Base-by-base conservation (phyloP, 2,329 filamentous ascomycete genomes). In the Nectriaceae sp. region DNA sequence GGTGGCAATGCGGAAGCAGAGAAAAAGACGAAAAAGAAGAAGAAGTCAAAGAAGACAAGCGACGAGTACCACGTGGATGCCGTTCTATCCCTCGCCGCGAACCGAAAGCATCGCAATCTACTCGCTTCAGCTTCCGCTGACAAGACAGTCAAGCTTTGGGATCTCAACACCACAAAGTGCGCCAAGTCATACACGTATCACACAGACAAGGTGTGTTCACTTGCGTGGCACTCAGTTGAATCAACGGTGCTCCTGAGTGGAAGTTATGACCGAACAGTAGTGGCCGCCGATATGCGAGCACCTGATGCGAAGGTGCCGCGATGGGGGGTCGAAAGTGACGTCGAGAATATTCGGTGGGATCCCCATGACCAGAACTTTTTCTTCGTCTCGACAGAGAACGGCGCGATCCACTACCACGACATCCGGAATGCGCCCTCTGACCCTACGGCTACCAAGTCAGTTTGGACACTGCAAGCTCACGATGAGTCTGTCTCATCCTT, bases 71-170 rank as follows among this genome's bases (percentile, higher is more conserved):
- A 99, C 70, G 90, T 97, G 49, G 94, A 97, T 69, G 89, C 94
- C 1, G 88, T 99, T 21, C 82, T 99, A 37, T 88, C 93, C 4
- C 84, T 99, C 37, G 88, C 94, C 3, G 90, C 91, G 42, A 99
- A 99, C 76, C 82, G 92, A 63, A 87, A 92, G 65, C 93, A 99
- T 74, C 86, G 92, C 55, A 97, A 97, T 69, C 80, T 99, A 49
- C 83, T 99, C 39, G 94, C 94, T 11, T 97, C 93, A 1, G 90
- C 89, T 2, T 99, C 94, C 1, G 94, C 94, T 18, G 94, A 99
- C 75, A 91, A 92, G 75, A 99, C 94, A 3, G 86, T 97, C 65
- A 99, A 99, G 77, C 82, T 99, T 18, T 99, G 94, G 94, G 94
- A 99, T 68, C 77, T 99, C 54, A 89, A 91, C 75, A 97, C 90